These are phyloP conservation scores for Xylariales sp. DNA, from an alignment of 2,329 filamentous ascomycete genomes.

Conservation along the genomic window DNA sequence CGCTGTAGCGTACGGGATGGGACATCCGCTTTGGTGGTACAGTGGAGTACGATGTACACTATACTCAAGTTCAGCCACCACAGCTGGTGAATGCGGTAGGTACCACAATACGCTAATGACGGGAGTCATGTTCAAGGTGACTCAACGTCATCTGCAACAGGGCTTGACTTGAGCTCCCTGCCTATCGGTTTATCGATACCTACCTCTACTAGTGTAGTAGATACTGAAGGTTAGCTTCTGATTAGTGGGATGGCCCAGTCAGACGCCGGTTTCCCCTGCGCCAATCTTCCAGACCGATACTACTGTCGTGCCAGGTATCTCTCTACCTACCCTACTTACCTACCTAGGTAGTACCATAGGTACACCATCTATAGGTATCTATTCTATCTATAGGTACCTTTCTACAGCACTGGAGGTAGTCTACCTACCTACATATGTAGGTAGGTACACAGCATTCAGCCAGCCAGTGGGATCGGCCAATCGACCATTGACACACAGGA, in stretches of 20 bases:
- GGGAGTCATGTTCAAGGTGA: conserved; percentile 25
- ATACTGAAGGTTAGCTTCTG: neutral
- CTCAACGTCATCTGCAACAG: conserved; percentile 34
- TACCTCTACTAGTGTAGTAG: too few species aligned
- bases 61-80: neutral
- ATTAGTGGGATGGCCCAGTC: conserved; percentile 2
- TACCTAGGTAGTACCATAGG: too few species aligned
- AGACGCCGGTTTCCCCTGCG: neutral
- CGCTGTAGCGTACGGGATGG: neutral
- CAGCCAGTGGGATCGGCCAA: conserved; percentile 10
- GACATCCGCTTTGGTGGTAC: neutral
- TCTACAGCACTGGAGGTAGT: too few species aligned
- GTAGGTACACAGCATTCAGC: conserved; percentile 8
- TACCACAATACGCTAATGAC: neutral
- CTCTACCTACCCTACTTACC: too few species aligned
- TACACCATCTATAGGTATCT: too few species aligned
- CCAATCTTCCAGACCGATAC: conserved; percentile 3
- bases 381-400: neutral
- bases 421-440: too few species aligned
- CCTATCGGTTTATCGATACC: conserved; percentile 32
- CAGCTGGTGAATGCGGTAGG: neutral
- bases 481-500: conserved; percentile 16
- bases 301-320: neutral
- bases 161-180: conserved; percentile 13
- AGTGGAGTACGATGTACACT: neutral